Evolutionary conservation across 805 yeast genomes (phyloP).

Genomic region (Metschnikowia picachoensis): DNA sequence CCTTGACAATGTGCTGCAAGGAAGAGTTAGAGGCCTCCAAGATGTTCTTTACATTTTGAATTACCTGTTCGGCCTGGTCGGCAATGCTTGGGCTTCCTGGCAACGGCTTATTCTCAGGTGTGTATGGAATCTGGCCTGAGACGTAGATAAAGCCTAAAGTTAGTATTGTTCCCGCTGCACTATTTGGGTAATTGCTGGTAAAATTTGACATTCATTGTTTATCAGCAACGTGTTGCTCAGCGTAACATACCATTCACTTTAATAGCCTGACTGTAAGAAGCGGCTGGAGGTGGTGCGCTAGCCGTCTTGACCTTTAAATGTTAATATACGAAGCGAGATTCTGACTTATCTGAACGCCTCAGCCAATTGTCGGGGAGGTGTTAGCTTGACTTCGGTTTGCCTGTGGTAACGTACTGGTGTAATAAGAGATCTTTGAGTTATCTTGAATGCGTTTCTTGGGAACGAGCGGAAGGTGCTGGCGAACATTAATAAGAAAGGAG

Average conservation of each 20-base stretch:
- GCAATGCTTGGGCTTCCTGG: constrained; percentile 62
- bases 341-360: no score
- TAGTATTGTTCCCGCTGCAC: constrained; percentile 12
- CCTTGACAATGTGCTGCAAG: constrained; percentile 80
- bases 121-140: constrained; percentile 93
- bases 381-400: no score
- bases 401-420: constrained; percentile 16
- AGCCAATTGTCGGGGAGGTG: neutral
- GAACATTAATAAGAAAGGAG: constrained; percentile 25
- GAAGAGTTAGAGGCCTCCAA: constrained; percentile 83
- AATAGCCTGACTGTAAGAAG: constrained; percentile 93
- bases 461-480: constrained; percentile 11
- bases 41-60: constrained; percentile 65
- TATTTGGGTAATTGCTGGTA: neutral
- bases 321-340: constrained; percentile 8
- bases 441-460: constrained; percentile 13
- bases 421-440: constrained; percentile 19
- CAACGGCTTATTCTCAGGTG: constrained; percentile 75
- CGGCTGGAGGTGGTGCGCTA: constrained; percentile 94
- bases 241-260: constrained; percentile 61
- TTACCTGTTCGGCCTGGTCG: constrained; percentile 73
- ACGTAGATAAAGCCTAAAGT: constrained; percentile 71
- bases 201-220: no score
- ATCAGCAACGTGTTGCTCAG: neutral
- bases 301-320: constrained; percentile 52